phyloP scores from a whole-genome alignment of 2,329 filamentous ascomycete species.

The Tolypocladium pustulatum region DNA sequence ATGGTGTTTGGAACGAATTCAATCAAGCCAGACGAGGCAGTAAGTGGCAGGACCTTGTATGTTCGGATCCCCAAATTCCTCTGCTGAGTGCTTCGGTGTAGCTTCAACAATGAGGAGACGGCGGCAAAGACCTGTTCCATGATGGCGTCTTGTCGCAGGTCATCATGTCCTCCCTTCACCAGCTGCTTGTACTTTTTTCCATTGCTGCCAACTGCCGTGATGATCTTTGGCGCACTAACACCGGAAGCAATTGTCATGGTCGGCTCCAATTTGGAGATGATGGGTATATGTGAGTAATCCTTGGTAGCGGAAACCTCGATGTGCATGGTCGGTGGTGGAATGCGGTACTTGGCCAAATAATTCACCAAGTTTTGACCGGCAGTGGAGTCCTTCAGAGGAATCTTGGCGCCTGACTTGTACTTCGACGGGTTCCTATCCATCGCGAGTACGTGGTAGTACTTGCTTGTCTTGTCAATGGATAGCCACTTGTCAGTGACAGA shows the following conservation, averaged over 20 bases:
- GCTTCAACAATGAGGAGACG: slow-evolving; percentile 79
- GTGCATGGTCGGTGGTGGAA: slow-evolving; percentile 85
- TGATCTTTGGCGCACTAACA: slow-evolving; percentile 86
- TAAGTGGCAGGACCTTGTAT: slow-evolving; percentile 92
- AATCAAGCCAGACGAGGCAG: slow-evolving; percentile 77
- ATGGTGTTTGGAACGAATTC: slow-evolving; percentile 95
- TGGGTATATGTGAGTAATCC: slow-evolving; percentile 68
- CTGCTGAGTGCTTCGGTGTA: slow-evolving; percentile 78
- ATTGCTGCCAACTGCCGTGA: slow-evolving; percentile 70
- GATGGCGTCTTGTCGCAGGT: slow-evolving; percentile 90
- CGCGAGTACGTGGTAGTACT: slow-evolving; percentile 53
- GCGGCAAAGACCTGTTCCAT: slow-evolving; percentile 99
- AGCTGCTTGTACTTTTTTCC: slow-evolving; percentile 78
- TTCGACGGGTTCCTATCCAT: slow-evolving; percentile 51
- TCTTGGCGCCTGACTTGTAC: slow-evolving; percentile 58
- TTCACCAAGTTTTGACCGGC: slow-evolving; percentile 54
- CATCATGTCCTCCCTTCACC: slow-evolving; percentile 91
- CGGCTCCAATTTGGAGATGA: slow-evolving; percentile 60
- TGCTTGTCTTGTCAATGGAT: slow-evolving; percentile 64
- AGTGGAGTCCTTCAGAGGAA: slow-evolving; percentile 51
- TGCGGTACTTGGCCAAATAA: slow-evolving; percentile 51
- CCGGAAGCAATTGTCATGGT: slow-evolving; percentile 80
- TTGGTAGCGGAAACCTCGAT: slow-evolving; percentile 63
- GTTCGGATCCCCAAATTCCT: slow-evolving; percentile 84
- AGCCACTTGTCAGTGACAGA: slow-evolving; percentile 50